Evolutionary conservation across 257 asterid genomes (phyloP).

Genomic region (Mentha longifolia): DNA sequence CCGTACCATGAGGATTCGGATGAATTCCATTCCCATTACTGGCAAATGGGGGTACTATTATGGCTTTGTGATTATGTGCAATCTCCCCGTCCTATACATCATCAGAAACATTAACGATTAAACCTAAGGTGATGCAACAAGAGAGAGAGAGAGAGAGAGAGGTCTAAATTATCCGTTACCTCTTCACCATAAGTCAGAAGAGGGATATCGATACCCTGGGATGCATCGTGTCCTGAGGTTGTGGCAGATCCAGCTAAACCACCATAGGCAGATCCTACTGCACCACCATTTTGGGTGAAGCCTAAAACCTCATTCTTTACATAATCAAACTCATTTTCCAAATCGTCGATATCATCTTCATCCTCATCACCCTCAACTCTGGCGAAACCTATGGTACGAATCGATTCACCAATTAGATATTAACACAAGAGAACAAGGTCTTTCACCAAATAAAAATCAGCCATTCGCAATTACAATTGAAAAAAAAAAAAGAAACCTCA

Average conservation of each 20-base stretch:
- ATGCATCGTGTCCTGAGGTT: conserved; percentile 40
- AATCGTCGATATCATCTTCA: conserved; percentile 82
- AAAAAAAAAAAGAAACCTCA: too few relatives aligned
- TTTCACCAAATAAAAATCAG: background rate
- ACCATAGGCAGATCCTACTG: conserved; percentile 38
- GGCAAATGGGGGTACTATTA: conserved; percentile 62
- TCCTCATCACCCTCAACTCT: conserved; percentile 98
- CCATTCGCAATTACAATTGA: background rate
- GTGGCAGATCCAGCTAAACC: conserved; percentile 46
- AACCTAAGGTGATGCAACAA: background rate
- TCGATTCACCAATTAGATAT: conserved; percentile 7
- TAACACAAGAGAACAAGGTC: background rate
- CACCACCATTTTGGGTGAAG: conserved; percentile 34
- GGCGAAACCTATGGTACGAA: conserved; percentile 62
- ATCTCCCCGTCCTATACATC: conserved; percentile 53
- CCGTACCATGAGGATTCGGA: conserved; percentile 48
- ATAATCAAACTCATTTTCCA: conserved; percentile 81
- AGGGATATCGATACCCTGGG: conserved; percentile 56
- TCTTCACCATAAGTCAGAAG: conserved; percentile 83
- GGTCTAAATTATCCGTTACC: conserved; percentile 46
- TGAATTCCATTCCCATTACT: conserved; percentile 46
- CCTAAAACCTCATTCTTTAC: conserved; percentile 43
- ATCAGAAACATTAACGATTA: conserved; percentile 13
- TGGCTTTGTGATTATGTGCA: conserved; percentile 61
- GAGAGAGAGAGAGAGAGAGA: background rate